Evolutionary conservation across 2,329 filamentous ascomycete genomes (phyloP).

Genomic region (Claviceps sorghi): DNA sequence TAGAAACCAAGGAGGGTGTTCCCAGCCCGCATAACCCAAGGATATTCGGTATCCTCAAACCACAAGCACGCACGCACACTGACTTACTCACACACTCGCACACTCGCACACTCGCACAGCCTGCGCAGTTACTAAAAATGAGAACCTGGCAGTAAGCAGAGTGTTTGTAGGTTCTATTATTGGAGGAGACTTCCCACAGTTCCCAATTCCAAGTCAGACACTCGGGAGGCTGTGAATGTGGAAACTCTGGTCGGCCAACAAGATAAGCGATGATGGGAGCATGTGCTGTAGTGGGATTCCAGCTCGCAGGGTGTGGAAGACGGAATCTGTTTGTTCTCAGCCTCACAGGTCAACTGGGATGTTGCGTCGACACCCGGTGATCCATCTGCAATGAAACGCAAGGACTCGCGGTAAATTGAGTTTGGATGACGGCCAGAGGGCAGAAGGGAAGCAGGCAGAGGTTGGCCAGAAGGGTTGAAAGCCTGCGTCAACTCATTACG

Average conservation of each 20-base stretch:
- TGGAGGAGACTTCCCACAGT: not conserved
- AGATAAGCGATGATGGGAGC: slow-evolving; percentile 1
- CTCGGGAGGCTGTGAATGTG: slow-evolving; percentile 8
- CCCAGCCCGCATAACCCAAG: slow-evolving; percentile 1
- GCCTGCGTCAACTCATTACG: slow-evolving; percentile 1
- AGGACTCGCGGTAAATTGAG: slow-evolving; percentile 6
- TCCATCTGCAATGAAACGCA: slow-evolving; percentile 12
- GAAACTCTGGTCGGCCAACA: not conserved
- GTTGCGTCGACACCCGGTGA: slow-evolving; percentile 9
- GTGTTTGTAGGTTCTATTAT: slow-evolving; percentile 4
- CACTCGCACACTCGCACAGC: slow-evolving; percentile 23
- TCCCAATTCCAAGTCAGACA: not conserved
- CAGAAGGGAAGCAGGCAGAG: slow-evolving; percentile 2
- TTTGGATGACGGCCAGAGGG: slow-evolving; percentile 4
- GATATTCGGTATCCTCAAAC: slow-evolving; percentile 4
- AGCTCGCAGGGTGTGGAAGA: slow-evolving; percentile 1
- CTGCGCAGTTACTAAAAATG: slow-evolving; percentile 16
- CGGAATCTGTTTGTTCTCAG: slow-evolving; percentile 6
- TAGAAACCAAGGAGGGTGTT: slow-evolving; percentile 1
- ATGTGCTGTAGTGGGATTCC: slow-evolving; percentile 3
- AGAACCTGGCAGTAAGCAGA: slow-evolving; percentile 5
- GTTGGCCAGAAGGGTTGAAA: not conserved
- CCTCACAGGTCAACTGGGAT: slow-evolving; percentile 10
- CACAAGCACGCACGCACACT: not conserved
- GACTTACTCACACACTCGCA: not conserved